phyloP scores from a whole-genome alignment of 352 stramenopile genomes.

The Globisporangium yorkense region DNA sequence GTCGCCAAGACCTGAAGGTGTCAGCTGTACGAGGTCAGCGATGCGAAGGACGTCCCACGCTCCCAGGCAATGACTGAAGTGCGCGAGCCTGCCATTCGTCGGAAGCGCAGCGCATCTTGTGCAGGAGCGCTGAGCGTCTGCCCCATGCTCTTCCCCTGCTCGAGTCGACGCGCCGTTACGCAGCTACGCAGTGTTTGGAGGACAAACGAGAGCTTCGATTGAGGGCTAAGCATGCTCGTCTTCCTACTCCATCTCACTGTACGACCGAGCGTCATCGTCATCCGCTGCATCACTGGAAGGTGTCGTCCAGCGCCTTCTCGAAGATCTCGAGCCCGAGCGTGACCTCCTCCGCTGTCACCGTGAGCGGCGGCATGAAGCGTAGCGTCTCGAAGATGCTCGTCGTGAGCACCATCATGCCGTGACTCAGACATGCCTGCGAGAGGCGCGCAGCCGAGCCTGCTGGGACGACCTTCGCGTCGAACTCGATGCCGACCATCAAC shows the following conservation, averaged over 20 bases:
- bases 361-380: no score
- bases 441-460: conserved; percentile 67
- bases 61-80: conserved; percentile 1
- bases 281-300: neutral
- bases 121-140: conserved; percentile 55
- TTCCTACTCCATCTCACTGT: no score
- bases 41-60: neutral
- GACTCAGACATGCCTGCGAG: conserved; percentile 69
- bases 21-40: neutral
- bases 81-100: conserved; percentile 30
- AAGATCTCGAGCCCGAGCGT: conserved; percentile 45
- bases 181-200: no score
- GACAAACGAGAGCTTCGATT: neutral
- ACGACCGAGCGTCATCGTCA: no score
- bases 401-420: conserved; percentile 88
- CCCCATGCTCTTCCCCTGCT: conserved; percentile 22
- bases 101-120: conserved; percentile 48
- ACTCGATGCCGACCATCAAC: conserved; percentile 91
- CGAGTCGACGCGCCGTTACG: conserved; percentile 15
- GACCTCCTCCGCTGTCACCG: conserved; percentile 69
- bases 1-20: conserved; percentile 29
- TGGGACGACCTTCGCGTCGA: conserved; percentile 44
- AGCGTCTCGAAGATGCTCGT: conserved; percentile 87
- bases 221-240: neutral
- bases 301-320: conserved; percentile 31